phyloP scores from a whole-genome alignment of 2,329 filamentous ascomycete species.

The Hymenoscyphus scutula region DNA sequence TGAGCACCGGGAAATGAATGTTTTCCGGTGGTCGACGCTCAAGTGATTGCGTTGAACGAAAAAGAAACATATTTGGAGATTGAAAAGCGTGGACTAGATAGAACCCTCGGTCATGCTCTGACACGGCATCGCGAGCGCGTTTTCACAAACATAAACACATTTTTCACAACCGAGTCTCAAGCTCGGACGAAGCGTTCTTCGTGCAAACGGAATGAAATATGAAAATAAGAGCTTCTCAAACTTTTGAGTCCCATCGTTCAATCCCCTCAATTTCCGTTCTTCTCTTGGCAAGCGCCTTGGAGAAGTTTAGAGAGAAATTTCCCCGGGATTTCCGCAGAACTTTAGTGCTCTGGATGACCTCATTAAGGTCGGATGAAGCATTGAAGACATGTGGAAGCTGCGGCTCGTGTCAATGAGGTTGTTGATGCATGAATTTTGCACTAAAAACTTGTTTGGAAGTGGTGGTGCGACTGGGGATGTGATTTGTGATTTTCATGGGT shows the following conservation, averaged over 20 bases:
- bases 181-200: neutral
- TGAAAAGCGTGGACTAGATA: neutral
- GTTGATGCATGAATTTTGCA: conserved; percentile 1
- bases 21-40: neutral
- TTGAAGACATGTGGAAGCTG: neutral
- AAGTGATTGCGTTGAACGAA: neutral
- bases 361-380: neutral
- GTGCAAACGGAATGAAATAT: neutral
- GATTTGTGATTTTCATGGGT: neutral
- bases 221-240: neutral
- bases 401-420: no score
- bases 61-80: neutral
- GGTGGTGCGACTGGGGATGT: neutral
- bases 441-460: neutral
- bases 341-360: neutral
- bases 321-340: neutral
- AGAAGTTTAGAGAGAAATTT: no score
- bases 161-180: neutral
- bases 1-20: neutral
- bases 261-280: neutral
- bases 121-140: neutral
- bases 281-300: neutral
- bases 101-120: neutral
- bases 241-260: neutral
- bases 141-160: neutral